Percentiles rank a stretch among this genome's conserved stretches.
phyloP scores from a whole-genome alignment of 2,329 filamentous ascomycete genomes.

The Cercospora canescens region DNA sequence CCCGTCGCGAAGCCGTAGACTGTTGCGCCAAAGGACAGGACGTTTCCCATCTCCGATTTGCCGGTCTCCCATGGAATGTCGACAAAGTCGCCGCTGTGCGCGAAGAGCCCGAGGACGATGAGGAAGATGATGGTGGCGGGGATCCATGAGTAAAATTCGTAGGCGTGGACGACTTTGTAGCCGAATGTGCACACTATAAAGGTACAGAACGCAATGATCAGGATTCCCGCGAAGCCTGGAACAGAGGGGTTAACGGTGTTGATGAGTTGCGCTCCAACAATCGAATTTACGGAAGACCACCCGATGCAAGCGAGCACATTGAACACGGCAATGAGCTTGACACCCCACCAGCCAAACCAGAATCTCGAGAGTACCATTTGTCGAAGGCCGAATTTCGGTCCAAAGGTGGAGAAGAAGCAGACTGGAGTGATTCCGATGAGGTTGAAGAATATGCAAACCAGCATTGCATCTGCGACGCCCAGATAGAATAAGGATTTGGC shows the following conservation, averaged over 20 bases:
- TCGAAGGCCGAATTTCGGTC: slow-evolving; percentile 70
- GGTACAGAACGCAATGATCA: slow-evolving; percentile 70
- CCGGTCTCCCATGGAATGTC: slow-evolving; percentile 62
- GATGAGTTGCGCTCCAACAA: slow-evolving; percentile 77
- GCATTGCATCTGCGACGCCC: slow-evolving; percentile 70
- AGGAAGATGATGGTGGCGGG: slow-evolving; percentile 73
- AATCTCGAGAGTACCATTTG: slow-evolving; percentile 81
- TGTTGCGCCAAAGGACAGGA: slow-evolving; percentile 66
- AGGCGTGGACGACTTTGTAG: slow-evolving; percentile 73
- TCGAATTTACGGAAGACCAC: slow-evolving; percentile 76
- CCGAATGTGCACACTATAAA: slow-evolving; percentile 72
- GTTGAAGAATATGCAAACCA: slow-evolving; percentile 75
- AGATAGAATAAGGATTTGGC: slow-evolving; percentile 68
- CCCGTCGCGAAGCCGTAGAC: slow-evolving; percentile 70
- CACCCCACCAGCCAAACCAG: slow-evolving; percentile 62
- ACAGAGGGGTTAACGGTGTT: slow-evolving; percentile 70
- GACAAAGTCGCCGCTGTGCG: slow-evolving; percentile 64
- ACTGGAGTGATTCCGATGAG: slow-evolving; percentile 70
- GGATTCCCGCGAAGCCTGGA: slow-evolving; percentile 71
- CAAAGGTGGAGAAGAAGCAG: slow-evolving; percentile 76
- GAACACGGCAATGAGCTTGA: slow-evolving; percentile 60
- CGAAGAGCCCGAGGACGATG: slow-evolving; percentile 68
- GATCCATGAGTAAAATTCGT: slow-evolving; percentile 75
- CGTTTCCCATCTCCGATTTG: slow-evolving; percentile 58
- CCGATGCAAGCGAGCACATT: slow-evolving; percentile 71